These are phyloP conservation scores for Cryptosporidium sp. DNA, from an alignment of 169 alveolate species.

Conservation along the genomic window DNA sequence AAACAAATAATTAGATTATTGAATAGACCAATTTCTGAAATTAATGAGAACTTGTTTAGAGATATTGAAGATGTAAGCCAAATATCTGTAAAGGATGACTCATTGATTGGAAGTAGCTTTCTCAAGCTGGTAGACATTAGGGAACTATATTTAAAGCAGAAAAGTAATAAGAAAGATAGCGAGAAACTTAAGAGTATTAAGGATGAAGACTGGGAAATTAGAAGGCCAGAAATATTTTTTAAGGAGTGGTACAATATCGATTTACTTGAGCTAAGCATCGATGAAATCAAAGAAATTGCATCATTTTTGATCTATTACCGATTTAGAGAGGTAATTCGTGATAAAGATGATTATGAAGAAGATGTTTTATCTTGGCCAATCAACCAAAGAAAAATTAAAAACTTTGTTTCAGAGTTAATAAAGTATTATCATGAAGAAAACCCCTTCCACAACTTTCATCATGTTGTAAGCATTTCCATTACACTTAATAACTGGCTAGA, in stretches of 20 bases:
- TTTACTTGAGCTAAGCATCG: not conserved
- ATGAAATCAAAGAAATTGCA: constrained; percentile 29
- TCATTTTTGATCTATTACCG: constrained; percentile 22
- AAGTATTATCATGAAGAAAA: constrained; percentile 44
- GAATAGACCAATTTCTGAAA: constrained; percentile 46
- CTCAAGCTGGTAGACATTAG: constrained; percentile 4
- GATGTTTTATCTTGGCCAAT: constrained; percentile 46
- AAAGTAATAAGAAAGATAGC: not conserved
- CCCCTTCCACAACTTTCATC: constrained; percentile 57
- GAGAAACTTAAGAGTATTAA: not conserved
- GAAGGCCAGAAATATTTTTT: constrained; percentile 12
- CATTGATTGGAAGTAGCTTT: not conserved
- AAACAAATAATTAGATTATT: constrained; percentile 11
- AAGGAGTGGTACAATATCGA: constrained; percentile 54
- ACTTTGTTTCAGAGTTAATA: constrained; percentile 23
- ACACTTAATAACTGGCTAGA: constrained; percentile 56
- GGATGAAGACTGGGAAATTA: not conserved
- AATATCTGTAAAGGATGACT: not conserved
- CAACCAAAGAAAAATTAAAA: constrained; percentile 8
- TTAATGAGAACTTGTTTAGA: not conserved
- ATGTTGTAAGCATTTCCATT: constrained; percentile 48
- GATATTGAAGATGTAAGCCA: not conserved
- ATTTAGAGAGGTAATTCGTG: constrained; percentile 3
- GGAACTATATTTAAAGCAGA: not conserved
- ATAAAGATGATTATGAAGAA: constrained; percentile 46